phyloP scores from a whole-genome alignment of 164 flowering plant species.

The Dillenia turbinata region DNA sequence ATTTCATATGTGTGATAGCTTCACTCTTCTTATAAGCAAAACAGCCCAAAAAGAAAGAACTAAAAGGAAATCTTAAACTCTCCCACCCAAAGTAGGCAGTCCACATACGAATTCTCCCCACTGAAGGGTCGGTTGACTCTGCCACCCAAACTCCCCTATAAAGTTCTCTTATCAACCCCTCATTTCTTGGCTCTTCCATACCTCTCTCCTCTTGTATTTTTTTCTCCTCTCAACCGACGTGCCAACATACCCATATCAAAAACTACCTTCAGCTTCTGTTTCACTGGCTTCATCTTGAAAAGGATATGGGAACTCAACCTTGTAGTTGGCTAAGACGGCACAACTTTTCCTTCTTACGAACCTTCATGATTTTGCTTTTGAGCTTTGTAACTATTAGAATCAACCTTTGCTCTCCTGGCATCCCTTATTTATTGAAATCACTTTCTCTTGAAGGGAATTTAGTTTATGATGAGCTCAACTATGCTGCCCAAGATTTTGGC shows the following conservation, averaged over 20 bases:
- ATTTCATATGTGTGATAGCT: background rate
- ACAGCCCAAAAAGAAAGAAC: slow-evolving; percentile 7
- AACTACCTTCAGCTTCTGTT: background rate
- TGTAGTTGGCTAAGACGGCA: slow-evolving; percentile 21
- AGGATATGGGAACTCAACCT: slow-evolving; percentile 28
- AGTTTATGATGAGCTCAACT: slow-evolving; percentile 32
- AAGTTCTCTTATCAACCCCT: slow-evolving; percentile 42
- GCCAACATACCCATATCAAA: slow-evolving; percentile 9
- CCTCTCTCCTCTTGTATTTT: slow-evolving; percentile 19
- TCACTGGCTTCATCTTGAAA: slow-evolving; percentile 9
- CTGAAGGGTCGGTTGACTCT: slow-evolving; percentile 36
- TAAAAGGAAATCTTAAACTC: slow-evolving; percentile 7
- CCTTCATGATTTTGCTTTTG: slow-evolving; percentile 36
- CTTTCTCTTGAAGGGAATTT: slow-evolving; percentile 44
- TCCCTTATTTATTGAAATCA: slow-evolving; percentile 25
- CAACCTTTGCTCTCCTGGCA: slow-evolving; percentile 29
- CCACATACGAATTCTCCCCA: slow-evolving; percentile 29
- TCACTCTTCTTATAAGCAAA: background rate
- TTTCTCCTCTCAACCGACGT: slow-evolving; percentile 12
- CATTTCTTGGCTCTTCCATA: slow-evolving; percentile 26
- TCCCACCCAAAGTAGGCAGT: slow-evolving; percentile 26
- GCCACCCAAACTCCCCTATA: slow-evolving; percentile 41
- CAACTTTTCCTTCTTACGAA: slow-evolving; percentile 18
- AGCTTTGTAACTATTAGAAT: slow-evolving; percentile 26
- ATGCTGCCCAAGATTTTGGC: slow-evolving; percentile 82